Evolutionary conservation across 257 asterid genomes (phyloP).

Genomic region (Solanum sitiens): DNA sequence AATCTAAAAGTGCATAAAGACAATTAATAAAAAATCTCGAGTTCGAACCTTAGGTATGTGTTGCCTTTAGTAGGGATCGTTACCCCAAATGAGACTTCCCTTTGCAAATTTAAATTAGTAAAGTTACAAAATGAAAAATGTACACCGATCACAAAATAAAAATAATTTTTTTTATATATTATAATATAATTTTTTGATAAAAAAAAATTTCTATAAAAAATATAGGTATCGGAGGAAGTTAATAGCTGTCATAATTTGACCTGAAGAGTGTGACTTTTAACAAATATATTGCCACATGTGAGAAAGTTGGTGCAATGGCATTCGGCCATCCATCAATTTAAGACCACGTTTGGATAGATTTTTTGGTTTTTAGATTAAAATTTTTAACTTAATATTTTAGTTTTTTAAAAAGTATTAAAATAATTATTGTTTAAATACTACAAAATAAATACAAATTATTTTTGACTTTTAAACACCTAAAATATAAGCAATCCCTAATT

Average conservation of each 20-base stretch:
- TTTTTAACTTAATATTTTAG: no score
- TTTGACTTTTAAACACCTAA: no score
- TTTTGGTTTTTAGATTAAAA: no score
- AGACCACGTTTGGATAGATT: background rate
- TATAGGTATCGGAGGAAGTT: background rate
- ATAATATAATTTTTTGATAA: no score
- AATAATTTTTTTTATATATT: no score
- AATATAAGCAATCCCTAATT: no score
- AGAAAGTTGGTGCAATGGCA: background rate
- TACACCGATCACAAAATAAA: no score
- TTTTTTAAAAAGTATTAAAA: no score
- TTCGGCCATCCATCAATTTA: background rate
- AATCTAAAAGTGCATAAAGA: background rate
- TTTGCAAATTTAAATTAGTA: background rate
- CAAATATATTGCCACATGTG: background rate
- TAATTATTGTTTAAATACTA: no score
- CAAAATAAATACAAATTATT: no score
- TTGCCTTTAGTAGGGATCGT: background rate
- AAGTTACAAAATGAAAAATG: no score
- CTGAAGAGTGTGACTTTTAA: background rate
- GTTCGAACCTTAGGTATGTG: background rate
- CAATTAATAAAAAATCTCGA: accelerated
- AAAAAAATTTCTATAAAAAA: no score
- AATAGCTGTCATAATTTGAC: background rate
- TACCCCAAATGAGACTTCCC: background rate